Conservation (phyloP, 139 green algal genomes). For the Yamagishiella unicocca region DNA sequence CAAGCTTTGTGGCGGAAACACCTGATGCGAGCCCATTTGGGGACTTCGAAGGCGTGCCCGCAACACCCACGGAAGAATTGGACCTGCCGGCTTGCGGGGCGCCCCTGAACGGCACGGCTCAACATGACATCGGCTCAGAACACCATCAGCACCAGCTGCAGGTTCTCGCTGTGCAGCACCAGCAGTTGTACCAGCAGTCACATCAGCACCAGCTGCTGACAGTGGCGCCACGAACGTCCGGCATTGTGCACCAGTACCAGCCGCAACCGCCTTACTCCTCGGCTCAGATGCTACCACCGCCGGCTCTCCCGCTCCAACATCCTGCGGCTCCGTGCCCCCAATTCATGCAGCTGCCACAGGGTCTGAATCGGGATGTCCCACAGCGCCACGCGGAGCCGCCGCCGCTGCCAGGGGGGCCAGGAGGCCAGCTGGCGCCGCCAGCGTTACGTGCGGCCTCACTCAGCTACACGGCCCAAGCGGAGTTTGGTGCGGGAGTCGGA, state of each 20-base stretch:
- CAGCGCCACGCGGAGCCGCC: neutral
- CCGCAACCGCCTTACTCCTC: neutral
- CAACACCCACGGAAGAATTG: constrained; percentile 33
- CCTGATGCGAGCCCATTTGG: neutral
- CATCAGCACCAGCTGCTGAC: neutral
- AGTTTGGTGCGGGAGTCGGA: neutral
- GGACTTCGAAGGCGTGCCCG: neutral
- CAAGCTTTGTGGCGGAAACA: constrained; percentile 26
- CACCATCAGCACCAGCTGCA: neutral
- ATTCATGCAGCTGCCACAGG: neutral
- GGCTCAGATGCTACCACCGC: neutral
- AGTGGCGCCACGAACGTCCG: no score
- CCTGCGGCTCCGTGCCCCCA: neutral
- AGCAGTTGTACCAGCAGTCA: no score
- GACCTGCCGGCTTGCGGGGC: neutral
- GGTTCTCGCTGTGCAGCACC: no score
- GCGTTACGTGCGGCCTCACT: no score
- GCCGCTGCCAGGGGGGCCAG: no score
- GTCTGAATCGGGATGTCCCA: neutral
- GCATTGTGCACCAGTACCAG: neutral
- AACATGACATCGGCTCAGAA: neutral
- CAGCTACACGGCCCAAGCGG: no score
- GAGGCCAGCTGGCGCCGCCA: no score
- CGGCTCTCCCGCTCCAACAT: neutral
- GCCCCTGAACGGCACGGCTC: neutral